phyloP scores from a whole-genome alignment of 78 protist species.

The Chrysochromulina parva region DNA sequence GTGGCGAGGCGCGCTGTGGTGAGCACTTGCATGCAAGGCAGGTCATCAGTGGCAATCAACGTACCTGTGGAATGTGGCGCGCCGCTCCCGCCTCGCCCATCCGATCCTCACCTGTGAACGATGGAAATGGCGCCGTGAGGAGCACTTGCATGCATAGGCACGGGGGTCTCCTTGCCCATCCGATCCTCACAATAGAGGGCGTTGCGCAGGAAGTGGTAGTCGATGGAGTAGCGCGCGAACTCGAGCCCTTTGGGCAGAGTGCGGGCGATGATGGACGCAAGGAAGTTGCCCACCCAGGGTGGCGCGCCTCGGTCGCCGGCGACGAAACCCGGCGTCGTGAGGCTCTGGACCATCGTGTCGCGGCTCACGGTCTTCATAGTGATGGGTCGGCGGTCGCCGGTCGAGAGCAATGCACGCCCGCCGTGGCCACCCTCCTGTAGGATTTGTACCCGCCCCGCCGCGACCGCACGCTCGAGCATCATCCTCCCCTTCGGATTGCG shows the following conservation, averaged over 20 bases:
- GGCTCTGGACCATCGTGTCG: background rate
- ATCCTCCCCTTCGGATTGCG: background rate
- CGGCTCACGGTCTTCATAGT: background rate
- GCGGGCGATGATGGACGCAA: background rate
- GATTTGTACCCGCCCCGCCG: background rate
- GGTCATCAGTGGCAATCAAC: background rate
- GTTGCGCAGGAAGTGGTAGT: constrained; percentile 27
- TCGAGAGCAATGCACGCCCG: background rate
- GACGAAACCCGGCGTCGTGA: background rate
- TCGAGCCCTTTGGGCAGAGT: constrained; percentile 28
- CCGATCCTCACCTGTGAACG: too few species aligned
- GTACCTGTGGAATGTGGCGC: background rate
- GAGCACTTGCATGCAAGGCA: too few species aligned
- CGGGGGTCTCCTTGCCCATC: too few species aligned
- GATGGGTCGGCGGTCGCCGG: background rate
- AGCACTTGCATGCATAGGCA: too few species aligned
- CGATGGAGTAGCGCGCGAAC: constrained; percentile 25
- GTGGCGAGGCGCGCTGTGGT: too few species aligned
- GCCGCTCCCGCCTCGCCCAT: background rate
- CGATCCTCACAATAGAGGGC: background rate
- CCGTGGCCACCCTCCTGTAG: background rate
- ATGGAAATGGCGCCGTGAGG: too few species aligned
- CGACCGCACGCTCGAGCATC: background rate
- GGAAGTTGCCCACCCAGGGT: background rate
- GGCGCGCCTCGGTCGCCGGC: background rate